These are phyloP conservation scores for Phylloporus scabripes DNA, from an alignment of 768 basidiomycete genomes.

Conservation along the genomic window DNA sequence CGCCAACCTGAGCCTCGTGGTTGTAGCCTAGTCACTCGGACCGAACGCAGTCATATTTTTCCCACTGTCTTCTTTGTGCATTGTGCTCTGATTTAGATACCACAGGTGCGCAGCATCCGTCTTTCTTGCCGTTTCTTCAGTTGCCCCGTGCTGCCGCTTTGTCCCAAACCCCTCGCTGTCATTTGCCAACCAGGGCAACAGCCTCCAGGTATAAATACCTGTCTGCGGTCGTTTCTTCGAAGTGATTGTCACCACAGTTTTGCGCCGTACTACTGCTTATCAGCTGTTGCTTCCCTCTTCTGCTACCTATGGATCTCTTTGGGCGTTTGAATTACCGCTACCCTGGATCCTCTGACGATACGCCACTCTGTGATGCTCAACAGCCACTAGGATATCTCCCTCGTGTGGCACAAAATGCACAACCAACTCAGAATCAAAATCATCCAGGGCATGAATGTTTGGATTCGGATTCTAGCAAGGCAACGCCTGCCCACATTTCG, in stretches of 20 bases:
- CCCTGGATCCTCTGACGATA: slow-evolving; percentile 1
- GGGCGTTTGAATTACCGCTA: slow-evolving; percentile 14
- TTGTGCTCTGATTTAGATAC: slow-evolving; percentile 6
- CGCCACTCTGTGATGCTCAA: slow-evolving; percentile 1
- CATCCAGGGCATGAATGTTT: background rate
- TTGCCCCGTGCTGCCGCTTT: background rate
- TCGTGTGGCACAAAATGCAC: background rate
- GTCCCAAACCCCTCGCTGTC: background rate
- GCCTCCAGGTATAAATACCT: slow-evolving; percentile 14
- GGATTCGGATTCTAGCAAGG: background rate
- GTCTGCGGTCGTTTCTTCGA: background rate
- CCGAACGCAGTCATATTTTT: background rate
- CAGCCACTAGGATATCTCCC: background rate
- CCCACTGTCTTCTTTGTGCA: slow-evolving; percentile 2
- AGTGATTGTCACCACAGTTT: background rate
- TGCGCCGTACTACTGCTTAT: background rate
- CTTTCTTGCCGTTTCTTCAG: background rate
- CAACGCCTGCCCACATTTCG: background rate
- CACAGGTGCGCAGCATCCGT: slow-evolving; percentile 1
- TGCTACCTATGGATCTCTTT: slow-evolving; percentile 13
- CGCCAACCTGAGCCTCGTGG: slow-evolving; percentile 15
- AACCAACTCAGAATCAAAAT: background rate
- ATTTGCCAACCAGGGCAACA: background rate
- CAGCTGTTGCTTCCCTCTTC: background rate
- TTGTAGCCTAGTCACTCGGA: background rate